phyloP scores from a whole-genome alignment of 2,329 filamentous ascomycete genomes.

The Fusarium sp. region DNA sequence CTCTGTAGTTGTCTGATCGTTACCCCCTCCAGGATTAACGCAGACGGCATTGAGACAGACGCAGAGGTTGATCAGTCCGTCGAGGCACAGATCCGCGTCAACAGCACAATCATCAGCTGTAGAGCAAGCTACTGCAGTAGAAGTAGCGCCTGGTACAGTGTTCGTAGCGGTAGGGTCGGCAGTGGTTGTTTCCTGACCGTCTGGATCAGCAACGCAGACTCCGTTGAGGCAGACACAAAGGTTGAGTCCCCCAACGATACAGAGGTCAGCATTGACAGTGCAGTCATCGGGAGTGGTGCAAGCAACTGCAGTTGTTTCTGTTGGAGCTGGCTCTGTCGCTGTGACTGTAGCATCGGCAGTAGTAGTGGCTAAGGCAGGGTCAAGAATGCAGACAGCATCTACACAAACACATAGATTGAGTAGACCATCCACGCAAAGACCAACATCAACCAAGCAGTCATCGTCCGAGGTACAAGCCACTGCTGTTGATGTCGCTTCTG shows the following conservation, averaged over 20 bases:
- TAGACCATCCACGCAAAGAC: neutral
- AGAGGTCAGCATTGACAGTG: neutral
- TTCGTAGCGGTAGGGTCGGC: neutral
- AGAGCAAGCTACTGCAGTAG: neutral
- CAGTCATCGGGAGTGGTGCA: neutral
- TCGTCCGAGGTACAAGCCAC: neutral
- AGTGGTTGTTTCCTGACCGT: neutral
- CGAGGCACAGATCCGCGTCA: neutral
- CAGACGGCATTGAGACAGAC: neutral
- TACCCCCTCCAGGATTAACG: neutral
- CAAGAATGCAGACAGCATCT: neutral
- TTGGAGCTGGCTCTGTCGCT: neutral
- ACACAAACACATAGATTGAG: slow-evolving; percentile 3
- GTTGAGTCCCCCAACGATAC: neutral
- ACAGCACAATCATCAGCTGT: neutral
- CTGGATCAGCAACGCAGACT: neutral
- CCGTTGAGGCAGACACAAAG: neutral
- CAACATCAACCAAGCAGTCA: neutral
- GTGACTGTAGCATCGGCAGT: neutral
- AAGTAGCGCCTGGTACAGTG: neutral
- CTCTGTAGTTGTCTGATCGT: neutral
- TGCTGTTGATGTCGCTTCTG: neutral
- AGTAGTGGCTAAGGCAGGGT: neutral
- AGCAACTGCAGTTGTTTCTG: neutral
- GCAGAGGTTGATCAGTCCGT: neutral